Conservation (phyloP, 768 basidiomycete species). For the Russula abietina region DNA sequence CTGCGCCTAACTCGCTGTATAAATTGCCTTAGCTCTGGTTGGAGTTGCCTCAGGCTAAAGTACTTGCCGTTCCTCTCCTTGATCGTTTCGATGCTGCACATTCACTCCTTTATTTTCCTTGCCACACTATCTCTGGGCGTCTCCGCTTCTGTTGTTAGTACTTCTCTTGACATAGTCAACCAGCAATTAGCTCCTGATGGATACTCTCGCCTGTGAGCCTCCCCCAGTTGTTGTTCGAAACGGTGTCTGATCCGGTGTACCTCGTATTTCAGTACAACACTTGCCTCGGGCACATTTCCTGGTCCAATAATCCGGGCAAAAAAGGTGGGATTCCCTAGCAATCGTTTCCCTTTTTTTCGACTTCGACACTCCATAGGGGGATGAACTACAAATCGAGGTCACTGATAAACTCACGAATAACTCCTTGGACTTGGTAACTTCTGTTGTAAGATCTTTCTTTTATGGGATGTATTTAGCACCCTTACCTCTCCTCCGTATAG, state of each 20-base stretch:
- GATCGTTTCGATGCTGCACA: neutral
- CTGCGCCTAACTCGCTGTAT: neutral
- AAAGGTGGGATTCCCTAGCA: neutral
- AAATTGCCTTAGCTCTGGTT: neutral
- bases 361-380: neutral
- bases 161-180: conserved; percentile 25
- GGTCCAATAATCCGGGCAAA: conserved; percentile 7
- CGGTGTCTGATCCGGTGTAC: neutral
- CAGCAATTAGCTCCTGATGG: conserved; percentile 28
- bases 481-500: neutral
- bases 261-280: neutral
- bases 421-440: conserved; percentile 13
- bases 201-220: conserved; percentile 20
- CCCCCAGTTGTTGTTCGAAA: neutral
- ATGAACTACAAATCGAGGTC: conserved; percentile 8
- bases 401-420: neutral
- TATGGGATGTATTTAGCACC: too few species aligned
- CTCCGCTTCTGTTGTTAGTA: conserved; percentile 25
- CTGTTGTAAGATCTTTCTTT: conserved; percentile 11
- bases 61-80: conserved; percentile 2
- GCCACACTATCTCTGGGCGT: conserved; percentile 3
- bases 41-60: neutral
- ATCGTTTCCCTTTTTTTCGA: neutral
- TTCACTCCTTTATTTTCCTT: conserved; percentile 7
- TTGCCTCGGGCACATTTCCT: conserved; percentile 1